A percentile compares a stretch with the other conserved stretches of the same genome.
Conservation (phyloP, 768 basidiomycete genomes). For the Boletus rubroflammeus region DNA sequence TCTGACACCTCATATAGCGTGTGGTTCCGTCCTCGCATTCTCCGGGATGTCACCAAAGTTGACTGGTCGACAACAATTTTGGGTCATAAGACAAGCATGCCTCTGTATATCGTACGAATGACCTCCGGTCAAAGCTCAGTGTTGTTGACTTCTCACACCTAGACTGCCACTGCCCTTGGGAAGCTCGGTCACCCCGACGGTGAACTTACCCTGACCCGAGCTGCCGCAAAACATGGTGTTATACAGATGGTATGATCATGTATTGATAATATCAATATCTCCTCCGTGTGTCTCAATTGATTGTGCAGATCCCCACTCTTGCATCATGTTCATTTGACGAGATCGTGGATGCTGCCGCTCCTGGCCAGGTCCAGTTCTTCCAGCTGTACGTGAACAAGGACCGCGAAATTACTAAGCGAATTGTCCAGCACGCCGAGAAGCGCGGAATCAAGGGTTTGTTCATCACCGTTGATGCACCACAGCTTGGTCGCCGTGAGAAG, state of each 20-base stretch:
- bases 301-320: slow-evolving; percentile 81
- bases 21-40: slow-evolving; percentile 88
- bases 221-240: slow-evolving; percentile 74
- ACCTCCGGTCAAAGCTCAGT: not conserved
- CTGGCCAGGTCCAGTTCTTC: slow-evolving; percentile 79
- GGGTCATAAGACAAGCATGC: slow-evolving; percentile 70
- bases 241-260: slow-evolving; percentile 60
- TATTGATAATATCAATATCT: not conserved
- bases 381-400: slow-evolving; percentile 93
- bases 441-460: slow-evolving; percentile 92
- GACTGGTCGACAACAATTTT: slow-evolving; percentile 83
- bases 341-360: slow-evolving; percentile 79
- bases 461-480: slow-evolving; percentile 97
- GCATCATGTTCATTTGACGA: slow-evolving; percentile 97
- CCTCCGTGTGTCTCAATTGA: not conserved
- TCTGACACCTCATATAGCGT: slow-evolving; percentile 40
- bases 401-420: slow-evolving; percentile 74
- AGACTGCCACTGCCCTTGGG: slow-evolving; percentile 84
- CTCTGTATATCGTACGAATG: slow-evolving; percentile 68
- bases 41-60: slow-evolving; percentile 82
- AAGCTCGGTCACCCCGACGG: slow-evolving; percentile 97
- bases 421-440: slow-evolving; percentile 86
- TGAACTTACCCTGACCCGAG: slow-evolving; percentile 85
- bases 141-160: slow-evolving; percentile 4
- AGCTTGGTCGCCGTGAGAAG: slow-evolving; percentile 90